Evolutionary conservation across 2,329 filamentous ascomycete species (phyloP), one percentile per base, ranked within the genome.

Genomic region (Alternaria sp.): DNA sequence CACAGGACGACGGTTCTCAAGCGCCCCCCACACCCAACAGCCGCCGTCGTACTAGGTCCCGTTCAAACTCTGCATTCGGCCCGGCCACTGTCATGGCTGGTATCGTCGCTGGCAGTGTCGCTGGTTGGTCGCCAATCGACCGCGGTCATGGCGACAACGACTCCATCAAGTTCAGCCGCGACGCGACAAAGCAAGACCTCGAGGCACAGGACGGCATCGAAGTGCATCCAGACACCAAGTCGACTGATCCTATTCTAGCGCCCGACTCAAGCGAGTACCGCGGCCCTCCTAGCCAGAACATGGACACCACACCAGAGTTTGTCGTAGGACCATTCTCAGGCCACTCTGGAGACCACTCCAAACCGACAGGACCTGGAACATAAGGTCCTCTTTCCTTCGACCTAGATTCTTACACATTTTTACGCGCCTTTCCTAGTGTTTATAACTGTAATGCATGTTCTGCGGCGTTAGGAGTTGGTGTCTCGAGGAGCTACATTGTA

Each of bases 31-130:
- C 84, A 66, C 72, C 85, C 74, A 70, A 90, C 82, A 89, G 68
- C 85, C 87, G 71, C 84, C 75, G 75, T 39, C 78, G 90, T 51
- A 86, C 83, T 56, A 86, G 90, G 52, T 91, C 90, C 51, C 84
- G 89, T 66, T 91, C 89, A 43, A 90, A 87, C 73, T 93, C 90
- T 28, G 90, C 90, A 2, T 83, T 94, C 11, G 91, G 89, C 11
- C 89, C 91, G 2, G 89, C 90, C 2, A 88, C 89, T 7, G 91
- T 93, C 62, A 93, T 93, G 91, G 90, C 91, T n/a, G 91, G 91
- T 62, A 89, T 94, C 59, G 87, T 94, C 51, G 91, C 91, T 8
- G 91, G 90, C 43, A 90, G 89, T 71, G 87, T 94, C 34, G 90
- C 88, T 14, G 90, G 89, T 30, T 94, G 91, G 91, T 91, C 90